phyloP scores from a whole-genome alignment of 2,329 filamentous ascomycete species.

The Ramularia endophylla region DNA sequence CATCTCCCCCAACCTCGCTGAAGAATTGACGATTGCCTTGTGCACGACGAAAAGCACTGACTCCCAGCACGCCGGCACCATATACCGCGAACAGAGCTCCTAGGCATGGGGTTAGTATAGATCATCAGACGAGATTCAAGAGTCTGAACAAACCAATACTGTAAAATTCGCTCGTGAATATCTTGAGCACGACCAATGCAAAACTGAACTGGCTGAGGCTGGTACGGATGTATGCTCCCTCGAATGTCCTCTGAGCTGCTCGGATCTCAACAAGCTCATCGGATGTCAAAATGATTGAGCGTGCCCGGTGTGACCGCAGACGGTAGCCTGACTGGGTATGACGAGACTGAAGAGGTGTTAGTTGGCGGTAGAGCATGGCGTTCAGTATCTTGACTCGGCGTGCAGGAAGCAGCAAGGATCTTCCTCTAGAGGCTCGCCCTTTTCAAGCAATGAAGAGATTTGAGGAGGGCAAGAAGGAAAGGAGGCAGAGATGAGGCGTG shows the following conservation, averaged over 20 bases:
- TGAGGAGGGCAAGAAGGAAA: background rate
- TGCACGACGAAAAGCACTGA: slow-evolving; percentile 78
- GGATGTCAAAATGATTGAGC: slow-evolving; percentile 72
- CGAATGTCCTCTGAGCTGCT: slow-evolving; percentile 91
- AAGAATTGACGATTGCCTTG: slow-evolving; percentile 96
- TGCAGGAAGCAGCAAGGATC: slow-evolving; percentile 3
- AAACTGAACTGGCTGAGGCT: slow-evolving; percentile 94
- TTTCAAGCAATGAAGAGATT: no score
- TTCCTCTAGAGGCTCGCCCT: background rate
- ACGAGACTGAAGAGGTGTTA: slow-evolving; percentile 34
- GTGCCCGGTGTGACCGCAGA: slow-evolving; percentile 74
- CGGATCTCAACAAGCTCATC: slow-evolving; percentile 90
- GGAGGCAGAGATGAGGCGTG: background rate
- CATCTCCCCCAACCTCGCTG: slow-evolving; percentile 54
- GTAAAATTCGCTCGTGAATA: slow-evolving; percentile 96
- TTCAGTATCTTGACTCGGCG: background rate
- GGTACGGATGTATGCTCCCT: slow-evolving; percentile 93
- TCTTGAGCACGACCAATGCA: slow-evolving; percentile 87
- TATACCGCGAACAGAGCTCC: slow-evolving; percentile 84
- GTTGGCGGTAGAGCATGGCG: no score
- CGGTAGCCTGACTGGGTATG: slow-evolving; percentile 69
- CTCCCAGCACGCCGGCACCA: slow-evolving; percentile 74
- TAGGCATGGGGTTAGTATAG: slow-evolving; percentile 6
- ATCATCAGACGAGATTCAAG: background rate
- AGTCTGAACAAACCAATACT: slow-evolving; percentile 59